These are phyloP conservation scores for Penicillium sp. DNA, from an alignment of 2,329 filamentous ascomycete species.

Conservation along the genomic window DNA sequence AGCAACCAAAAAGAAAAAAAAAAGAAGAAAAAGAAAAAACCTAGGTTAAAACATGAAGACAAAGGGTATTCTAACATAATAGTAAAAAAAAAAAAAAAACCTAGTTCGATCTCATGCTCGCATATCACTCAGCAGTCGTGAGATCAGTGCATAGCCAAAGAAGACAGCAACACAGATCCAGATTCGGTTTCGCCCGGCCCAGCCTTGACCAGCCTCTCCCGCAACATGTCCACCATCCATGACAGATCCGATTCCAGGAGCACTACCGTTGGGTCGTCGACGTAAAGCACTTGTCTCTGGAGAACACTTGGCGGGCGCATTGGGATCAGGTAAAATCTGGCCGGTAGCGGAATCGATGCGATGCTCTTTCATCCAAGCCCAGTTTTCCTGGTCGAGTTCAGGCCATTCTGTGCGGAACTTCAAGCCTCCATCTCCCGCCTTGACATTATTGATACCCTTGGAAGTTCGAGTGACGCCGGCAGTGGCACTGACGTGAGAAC, in stretches of 20 bases:
- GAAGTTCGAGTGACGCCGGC: conserved; percentile 45
- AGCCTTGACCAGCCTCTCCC: conserved; percentile 69
- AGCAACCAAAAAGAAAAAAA: background rate
- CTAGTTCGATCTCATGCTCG: conserved; percentile 21
- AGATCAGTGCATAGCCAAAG: conserved; percentile 74
- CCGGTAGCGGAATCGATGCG: conserved; percentile 72
- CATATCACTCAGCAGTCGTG: conserved; percentile 58
- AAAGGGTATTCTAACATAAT: conserved; percentile 1
- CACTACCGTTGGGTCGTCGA: conserved; percentile 53
- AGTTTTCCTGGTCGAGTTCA: conserved; percentile 80
- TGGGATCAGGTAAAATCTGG: conserved; percentile 49
- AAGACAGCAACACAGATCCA: conserved; percentile 60
- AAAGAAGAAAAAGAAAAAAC: background rate
- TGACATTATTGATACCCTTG: conserved; percentile 69
- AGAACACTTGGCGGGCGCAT: conserved; percentile 49
- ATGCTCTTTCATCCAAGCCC: conserved; percentile 79
- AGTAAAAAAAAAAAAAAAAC: background rate
- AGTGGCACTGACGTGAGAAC: conserved; percentile 51
- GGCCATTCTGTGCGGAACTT: conserved; percentile 88
- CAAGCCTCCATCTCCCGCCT: conserved; percentile 80
- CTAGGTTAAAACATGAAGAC: background rate
- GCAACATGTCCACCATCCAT: conserved; percentile 71
- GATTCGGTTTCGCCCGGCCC: conserved; percentile 71
- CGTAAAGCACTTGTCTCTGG: conserved; percentile 56
- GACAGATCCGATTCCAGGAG: conserved; percentile 50